Conservation (phyloP, 352 stramenopile genomes). For the Nothophytophthora sp. region DNA sequence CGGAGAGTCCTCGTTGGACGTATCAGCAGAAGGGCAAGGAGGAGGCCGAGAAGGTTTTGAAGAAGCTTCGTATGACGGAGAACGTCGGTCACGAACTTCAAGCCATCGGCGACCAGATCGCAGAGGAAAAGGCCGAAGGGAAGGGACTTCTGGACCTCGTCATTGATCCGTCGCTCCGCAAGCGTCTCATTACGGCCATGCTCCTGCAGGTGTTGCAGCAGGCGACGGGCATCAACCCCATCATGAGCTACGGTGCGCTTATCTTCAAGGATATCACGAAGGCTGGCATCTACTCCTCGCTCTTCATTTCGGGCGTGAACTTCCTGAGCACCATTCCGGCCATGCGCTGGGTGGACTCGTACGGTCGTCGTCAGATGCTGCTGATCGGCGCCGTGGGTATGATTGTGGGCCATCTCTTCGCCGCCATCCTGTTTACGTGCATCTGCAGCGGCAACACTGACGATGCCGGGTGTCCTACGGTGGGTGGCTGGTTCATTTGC, state of each 20-base stretch:
- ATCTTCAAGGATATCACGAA: constrained; percentile 45
- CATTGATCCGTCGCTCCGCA: constrained; percentile 19
- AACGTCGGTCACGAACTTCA: constrained; percentile 34
- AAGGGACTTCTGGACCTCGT: constrained; percentile 25
- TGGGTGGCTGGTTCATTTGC: constrained; percentile 40
- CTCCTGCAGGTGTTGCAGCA: constrained; percentile 33
- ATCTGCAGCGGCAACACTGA: constrained; percentile 27
- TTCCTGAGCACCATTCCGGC: constrained; percentile 35
- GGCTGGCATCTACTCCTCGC: constrained; percentile 21
- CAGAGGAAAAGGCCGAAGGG: constrained; percentile 21
- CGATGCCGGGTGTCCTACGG: constrained; percentile 24
- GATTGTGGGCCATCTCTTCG: constrained; percentile 33
- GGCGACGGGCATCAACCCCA: constrained; percentile 35
- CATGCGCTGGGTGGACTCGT: constrained; percentile 38
- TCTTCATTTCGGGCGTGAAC: constrained; percentile 35
- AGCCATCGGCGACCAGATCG: constrained; percentile 37
- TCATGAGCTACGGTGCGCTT: constrained; percentile 37
- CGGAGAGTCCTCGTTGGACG: constrained; percentile 42
- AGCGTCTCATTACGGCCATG: constrained; percentile 32
- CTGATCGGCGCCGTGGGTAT: constrained; percentile 37
- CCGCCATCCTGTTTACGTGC: constrained; percentile 31
- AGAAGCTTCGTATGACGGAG: constrained; percentile 30
- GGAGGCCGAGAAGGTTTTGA: constrained; percentile 26
- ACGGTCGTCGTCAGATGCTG: constrained; percentile 30
- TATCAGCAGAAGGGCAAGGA: constrained; percentile 39